A percentile compares a stretch with the other conserved stretches of the same genome.
Conservation (phyloP, 140 eudicot genomes). For the Senecio squalidus region DNA sequence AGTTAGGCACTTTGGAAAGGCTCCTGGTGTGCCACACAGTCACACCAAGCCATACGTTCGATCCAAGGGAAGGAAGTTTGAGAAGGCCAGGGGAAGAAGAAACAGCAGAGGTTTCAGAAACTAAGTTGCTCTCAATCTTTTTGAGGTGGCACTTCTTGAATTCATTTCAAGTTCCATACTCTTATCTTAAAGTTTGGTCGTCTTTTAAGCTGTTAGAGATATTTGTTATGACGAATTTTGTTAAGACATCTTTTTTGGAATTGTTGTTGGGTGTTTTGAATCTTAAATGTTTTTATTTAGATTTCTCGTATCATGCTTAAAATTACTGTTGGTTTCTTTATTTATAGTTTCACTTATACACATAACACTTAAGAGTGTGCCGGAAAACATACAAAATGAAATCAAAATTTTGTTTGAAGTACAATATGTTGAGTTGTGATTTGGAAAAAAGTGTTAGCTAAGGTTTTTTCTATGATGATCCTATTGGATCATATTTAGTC, state of each 20-base stretch:
- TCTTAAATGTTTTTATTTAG: slow-evolving; percentile 1
- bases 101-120: slow-evolving; percentile 74
- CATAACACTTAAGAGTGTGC: no score
- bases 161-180: slow-evolving; percentile 7
- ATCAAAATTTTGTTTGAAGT: no score
- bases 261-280: slow-evolving; percentile 2
- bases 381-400: no score
- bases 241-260: slow-evolving; percentile 7
- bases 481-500: no score
- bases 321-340: background rate
- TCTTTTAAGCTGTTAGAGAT: background rate
- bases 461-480: no score
- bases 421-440: no score
- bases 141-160: background rate
- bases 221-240: background rate
- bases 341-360: background rate
- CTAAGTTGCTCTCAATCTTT: slow-evolving; percentile 12
- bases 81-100: slow-evolving; percentile 68
- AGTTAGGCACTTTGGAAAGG: slow-evolving; percentile 67
- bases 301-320: background rate
- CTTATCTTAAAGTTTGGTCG: background rate
- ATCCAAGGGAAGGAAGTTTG: slow-evolving; percentile 71
- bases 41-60: slow-evolving; percentile 80
- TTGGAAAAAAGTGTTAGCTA: no score
- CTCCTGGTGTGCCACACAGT: slow-evolving; percentile 87